A percentile compares a stretch with the other conserved stretches of the same genome.
Conservation (phyloP, 2,329 filamentous ascomycete species). For the Fusarium sp. region DNA sequence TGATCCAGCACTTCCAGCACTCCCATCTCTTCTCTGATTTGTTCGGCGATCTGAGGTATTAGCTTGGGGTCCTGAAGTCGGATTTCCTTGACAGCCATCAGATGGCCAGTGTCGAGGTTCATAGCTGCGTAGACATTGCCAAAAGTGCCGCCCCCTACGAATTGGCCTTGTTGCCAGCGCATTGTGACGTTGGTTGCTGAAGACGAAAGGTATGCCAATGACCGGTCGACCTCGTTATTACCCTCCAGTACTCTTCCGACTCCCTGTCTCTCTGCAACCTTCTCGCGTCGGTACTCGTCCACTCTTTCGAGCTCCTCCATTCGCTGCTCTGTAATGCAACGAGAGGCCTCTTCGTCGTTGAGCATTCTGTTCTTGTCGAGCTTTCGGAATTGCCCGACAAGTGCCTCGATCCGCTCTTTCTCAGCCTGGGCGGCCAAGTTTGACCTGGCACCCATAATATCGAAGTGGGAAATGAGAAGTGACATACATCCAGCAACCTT, state of each 20-base stretch:
- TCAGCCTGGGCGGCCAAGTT: constrained; percentile 94
- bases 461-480: constrained; percentile 95
- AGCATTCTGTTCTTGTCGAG: constrained; percentile 79
- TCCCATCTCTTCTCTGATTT: constrained; percentile 97
- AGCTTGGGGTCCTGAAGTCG: constrained; percentile 95
- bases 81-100: constrained; percentile 99
- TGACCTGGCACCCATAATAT: constrained; percentile 97
- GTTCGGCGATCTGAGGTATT: constrained; percentile 91
- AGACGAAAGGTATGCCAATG: constrained; percentile 91
- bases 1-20: constrained; percentile 96
- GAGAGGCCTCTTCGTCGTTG: constrained; percentile 87
- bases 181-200: constrained; percentile 95
- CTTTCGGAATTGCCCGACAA: constrained; percentile 79
- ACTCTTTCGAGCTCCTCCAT: constrained; percentile 78
- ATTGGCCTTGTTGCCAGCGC: constrained; percentile 99
- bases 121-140: constrained; percentile 97
- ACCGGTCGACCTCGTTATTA: constrained; percentile 94
- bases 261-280: constrained; percentile 85
- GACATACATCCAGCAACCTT: constrained; percentile 99
- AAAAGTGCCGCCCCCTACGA: constrained; percentile 95
- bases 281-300: constrained; percentile 81
- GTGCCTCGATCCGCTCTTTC: constrained; percentile 85
- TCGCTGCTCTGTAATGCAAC: constrained; percentile 79
- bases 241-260: constrained; percentile 92
- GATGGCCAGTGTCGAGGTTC: constrained; percentile 93